A percentile compares a stretch with the other conserved stretches of the same genome.
Evolutionary conservation across 371 early-diverging fungal genomes (phyloP).

Genomic region (Mucor saturninus): DNA sequence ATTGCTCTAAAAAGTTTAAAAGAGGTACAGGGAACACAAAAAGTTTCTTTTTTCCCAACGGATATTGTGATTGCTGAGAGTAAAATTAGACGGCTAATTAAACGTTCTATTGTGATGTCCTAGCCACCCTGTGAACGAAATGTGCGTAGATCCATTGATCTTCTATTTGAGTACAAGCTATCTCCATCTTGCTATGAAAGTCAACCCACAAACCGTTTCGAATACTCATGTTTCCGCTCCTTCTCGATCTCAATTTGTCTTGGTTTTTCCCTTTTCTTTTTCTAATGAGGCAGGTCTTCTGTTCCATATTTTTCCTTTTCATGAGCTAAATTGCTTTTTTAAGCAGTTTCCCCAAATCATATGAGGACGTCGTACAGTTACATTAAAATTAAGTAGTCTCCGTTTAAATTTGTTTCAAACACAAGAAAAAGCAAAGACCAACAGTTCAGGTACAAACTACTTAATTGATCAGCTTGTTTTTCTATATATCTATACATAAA

Average conservation of each 20-base stretch:
- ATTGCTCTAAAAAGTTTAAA: background rate
- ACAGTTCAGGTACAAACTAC: conserved; percentile 1
- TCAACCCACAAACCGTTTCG: too few species aligned
- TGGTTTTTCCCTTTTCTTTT: background rate
- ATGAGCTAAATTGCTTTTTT: conserved; percentile 7
- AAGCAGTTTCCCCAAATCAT: conserved; percentile 11
- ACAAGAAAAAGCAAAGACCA: conserved; percentile 10
- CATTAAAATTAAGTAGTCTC: conserved; percentile 2
- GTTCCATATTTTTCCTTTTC: background rate
- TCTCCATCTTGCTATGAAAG: too few species aligned
- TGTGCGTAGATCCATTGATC: background rate
- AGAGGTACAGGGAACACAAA: conserved; percentile 3
- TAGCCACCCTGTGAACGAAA: too few species aligned
- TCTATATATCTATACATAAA: too few species aligned
- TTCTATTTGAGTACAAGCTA: background rate
- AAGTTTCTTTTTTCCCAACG: conserved; percentile 6
- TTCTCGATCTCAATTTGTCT: too few species aligned
- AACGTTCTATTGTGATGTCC: background rate
- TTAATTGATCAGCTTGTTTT: too few species aligned
- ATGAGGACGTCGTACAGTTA: conserved; percentile 1
- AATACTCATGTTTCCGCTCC: too few species aligned
- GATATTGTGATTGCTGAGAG: conserved; percentile 4
- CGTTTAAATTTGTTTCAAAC: background rate
- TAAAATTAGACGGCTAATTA: background rate
- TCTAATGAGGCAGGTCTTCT: background rate